phyloP scores from a whole-genome alignment of 148 eudicot genomes.

The Camellia granthamiana region DNA sequence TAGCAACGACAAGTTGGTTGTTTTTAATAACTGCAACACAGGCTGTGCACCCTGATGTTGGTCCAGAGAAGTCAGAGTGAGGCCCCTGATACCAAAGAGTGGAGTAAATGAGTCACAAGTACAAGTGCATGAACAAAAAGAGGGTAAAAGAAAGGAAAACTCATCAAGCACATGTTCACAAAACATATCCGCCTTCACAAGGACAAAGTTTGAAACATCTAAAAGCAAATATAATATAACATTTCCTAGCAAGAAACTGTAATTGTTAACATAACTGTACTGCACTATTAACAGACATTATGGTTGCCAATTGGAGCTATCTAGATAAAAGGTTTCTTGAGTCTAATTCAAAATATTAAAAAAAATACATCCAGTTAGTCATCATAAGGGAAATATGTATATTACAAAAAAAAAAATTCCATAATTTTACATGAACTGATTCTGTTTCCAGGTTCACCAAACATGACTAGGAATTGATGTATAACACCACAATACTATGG shows the following conservation, averaged over 20 bases:
- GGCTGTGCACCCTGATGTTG: slow-evolving; percentile 95
- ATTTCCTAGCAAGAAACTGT: background rate
- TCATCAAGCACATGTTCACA: background rate
- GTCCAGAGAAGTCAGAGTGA: slow-evolving; percentile 96
- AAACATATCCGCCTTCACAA: background rate
- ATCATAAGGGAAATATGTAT: background rate
- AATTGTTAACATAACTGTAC: background rate
- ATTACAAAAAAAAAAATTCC: background rate
- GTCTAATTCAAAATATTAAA: no score
- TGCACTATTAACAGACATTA: background rate
- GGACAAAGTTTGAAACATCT: background rate
- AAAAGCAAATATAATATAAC: no score
- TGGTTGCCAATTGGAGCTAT: no score
- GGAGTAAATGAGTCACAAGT: slow-evolving; percentile 1
- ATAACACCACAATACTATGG: background rate
- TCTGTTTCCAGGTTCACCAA: background rate
- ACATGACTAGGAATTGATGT: background rate
- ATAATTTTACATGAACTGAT: background rate
- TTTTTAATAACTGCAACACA: slow-evolving; percentile 79
- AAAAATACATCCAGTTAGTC: no score
- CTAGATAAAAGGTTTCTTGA: no score
- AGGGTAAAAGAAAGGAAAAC: background rate
- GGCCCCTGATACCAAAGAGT: slow-evolving; percentile 61
- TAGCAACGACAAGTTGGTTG: slow-evolving; percentile 80
- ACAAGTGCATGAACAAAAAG: background rate